Evolutionary conservation across 495 filamentous ascomycete species (phyloP).

Genomic region (Hypomontagnella monticulosa): DNA sequence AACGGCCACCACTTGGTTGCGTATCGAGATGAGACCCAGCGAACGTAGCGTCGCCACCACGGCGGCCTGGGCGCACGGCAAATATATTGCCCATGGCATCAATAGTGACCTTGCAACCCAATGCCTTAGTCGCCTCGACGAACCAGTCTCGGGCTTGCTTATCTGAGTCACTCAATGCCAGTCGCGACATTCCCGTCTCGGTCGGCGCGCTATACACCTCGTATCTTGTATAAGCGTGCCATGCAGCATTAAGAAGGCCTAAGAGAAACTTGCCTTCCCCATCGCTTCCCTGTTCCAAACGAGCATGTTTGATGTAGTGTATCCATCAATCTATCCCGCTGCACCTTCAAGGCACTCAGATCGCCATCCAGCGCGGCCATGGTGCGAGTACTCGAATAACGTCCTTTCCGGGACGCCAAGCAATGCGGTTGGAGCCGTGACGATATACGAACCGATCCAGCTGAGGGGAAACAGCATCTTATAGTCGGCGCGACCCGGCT

Average conservation of each 20-base stretch:
- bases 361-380: not conserved
- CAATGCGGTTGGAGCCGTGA: not conserved
- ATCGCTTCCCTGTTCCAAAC: constrained; percentile 44
- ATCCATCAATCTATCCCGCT: constrained; percentile 39
- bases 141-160: constrained; percentile 81
- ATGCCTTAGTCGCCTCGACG: constrained; percentile 66
- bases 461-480: not conserved
- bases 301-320: constrained; percentile 39
- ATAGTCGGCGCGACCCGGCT: constrained; percentile 1
- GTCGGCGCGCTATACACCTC: constrained; percentile 25
- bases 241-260: not conserved
- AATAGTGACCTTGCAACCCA: constrained; percentile 66
- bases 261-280: constrained; percentile 39
- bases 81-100: constrained; percentile 75
- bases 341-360: constrained; percentile 31
- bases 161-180: constrained; percentile 75
- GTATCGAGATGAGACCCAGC: constrained; percentile 82
- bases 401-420: not conserved
- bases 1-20: constrained; percentile 78
- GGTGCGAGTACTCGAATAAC: constrained; percentile 12
- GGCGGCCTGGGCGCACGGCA: constrained; percentile 68
- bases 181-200: constrained; percentile 57
- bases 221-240: constrained; percentile 11
- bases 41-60: constrained; percentile 61
- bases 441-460: not conserved